Percentiles rank a stretch among this genome's conserved stretches.
These are phyloP conservation scores for Cicer arietinum DNA, from an alignment of 306 rosid species.

Conservation along the genomic window DNA sequence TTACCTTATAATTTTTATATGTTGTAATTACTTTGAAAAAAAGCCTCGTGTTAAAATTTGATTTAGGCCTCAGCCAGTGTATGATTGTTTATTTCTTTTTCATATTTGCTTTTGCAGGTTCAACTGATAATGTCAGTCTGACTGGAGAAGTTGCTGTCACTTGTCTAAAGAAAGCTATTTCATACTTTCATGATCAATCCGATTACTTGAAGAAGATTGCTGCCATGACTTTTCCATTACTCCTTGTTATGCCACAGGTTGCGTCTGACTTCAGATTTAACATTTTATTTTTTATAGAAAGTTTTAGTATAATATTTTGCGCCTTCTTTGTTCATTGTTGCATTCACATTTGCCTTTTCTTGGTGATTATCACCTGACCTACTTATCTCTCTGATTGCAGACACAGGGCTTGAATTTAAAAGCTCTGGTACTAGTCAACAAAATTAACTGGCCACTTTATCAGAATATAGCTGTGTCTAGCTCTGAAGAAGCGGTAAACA, in stretches of 20 bases:
- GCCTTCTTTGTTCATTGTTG: not conserved
- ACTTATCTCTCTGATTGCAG: conserved; percentile 52
- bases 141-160: conserved; percentile 64
- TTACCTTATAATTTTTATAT: too few relatives aligned
- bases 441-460: conserved; percentile 77
- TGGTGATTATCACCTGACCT: conserved; percentile 22
- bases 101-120: conserved; percentile 56
- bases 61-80: not conserved
- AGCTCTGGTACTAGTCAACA: conserved; percentile 67
- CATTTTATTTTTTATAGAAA: not conserved
- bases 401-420: conserved; percentile 71
- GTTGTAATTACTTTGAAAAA: not conserved
- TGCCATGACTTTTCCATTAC: conserved; percentile 76
- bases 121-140: conserved; percentile 58
- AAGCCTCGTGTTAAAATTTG: not conserved
- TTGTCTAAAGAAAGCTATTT: conserved; percentile 65
- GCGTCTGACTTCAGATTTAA: conserved; percentile 26
- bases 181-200: conserved; percentile 43
- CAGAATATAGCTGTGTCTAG: conserved; percentile 56
- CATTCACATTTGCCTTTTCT: conserved; percentile 32
- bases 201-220: conserved; percentile 54
- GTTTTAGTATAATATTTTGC: conserved; percentile 5
- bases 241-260: conserved; percentile 82
- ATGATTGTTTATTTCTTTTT: not conserved
- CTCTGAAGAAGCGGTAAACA: conserved; percentile 57